phyloP scores from a whole-genome alignment of 2,329 filamentous ascomycete species.

The Aspergillus luchuensis region DNA sequence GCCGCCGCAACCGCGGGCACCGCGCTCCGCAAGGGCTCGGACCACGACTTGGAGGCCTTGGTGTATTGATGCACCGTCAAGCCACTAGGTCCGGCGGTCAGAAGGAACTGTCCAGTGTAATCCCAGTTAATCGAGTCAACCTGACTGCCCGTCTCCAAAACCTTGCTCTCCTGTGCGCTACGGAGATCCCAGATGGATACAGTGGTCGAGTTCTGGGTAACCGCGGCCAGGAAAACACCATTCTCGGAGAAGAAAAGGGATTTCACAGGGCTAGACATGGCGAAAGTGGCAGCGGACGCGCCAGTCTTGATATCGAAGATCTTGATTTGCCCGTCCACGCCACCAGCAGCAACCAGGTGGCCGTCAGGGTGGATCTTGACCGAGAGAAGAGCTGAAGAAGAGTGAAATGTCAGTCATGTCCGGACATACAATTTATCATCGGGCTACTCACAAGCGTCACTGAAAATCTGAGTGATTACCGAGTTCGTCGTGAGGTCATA shows the following conservation, averaged over 20 bases:
- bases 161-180: slow-evolving; percentile 78
- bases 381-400: slow-evolving; percentile 65
- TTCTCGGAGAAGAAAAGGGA: slow-evolving; percentile 90
- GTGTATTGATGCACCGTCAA: slow-evolving; percentile 86
- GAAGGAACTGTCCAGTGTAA: slow-evolving; percentile 90
- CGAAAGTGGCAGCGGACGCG: slow-evolving; percentile 73
- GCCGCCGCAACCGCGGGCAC: slow-evolving; percentile 70
- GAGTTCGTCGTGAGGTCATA: slow-evolving; percentile 74
- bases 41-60: slow-evolving; percentile 86
- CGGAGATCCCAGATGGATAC: slow-evolving; percentile 90
- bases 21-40: slow-evolving; percentile 76
- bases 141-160: slow-evolving; percentile 79
- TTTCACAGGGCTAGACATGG: slow-evolving; percentile 65
- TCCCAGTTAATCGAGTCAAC: slow-evolving; percentile 83
- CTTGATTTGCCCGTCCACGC: slow-evolving; percentile 77
- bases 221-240: slow-evolving; percentile 90
- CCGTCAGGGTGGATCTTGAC: slow-evolving; percentile 94
- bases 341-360: slow-evolving; percentile 86
- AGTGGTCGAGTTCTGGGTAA: slow-evolving; percentile 72
- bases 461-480: slow-evolving; percentile 75
- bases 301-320: slow-evolving; percentile 85
- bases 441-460: slow-evolving; percentile 68
- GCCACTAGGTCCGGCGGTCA: slow-evolving; percentile 76
- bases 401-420: slow-evolving; percentile 21
- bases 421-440: slow-evolving; percentile 11